Conservation (phyloP, 176 grass and related monocot species). For the Guadua angustifolia region DNA sequence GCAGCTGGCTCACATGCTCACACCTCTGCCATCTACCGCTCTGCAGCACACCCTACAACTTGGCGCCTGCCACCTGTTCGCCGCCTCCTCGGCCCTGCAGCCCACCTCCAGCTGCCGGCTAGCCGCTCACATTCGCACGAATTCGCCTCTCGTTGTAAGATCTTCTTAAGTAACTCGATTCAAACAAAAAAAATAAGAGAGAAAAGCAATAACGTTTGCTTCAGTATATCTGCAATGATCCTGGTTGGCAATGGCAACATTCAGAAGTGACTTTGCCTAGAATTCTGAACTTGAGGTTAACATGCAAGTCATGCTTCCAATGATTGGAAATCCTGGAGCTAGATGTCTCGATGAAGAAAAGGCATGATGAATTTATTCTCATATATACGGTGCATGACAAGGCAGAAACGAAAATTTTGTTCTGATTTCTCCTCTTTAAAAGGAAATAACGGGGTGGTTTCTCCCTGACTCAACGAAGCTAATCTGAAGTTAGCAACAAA, state of each 20-base stretch:
- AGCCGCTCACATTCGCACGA: too few species aligned
- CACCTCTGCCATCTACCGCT: too few species aligned
- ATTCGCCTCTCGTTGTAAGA: too few species aligned
- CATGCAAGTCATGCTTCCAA: conserved; percentile 30
- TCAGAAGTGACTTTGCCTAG: conserved; percentile 21
- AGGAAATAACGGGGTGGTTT: background rate
- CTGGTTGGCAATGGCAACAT: background rate
- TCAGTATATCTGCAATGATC: background rate
- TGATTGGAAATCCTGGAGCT: conserved; percentile 29
- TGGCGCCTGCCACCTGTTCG: too few species aligned
- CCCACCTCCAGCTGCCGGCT: too few species aligned
- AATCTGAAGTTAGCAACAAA: background rate
- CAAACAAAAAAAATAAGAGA: background rate
- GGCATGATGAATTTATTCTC: background rate
- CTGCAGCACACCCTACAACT: too few species aligned
- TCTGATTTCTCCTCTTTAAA: background rate
- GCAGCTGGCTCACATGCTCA: too few species aligned
- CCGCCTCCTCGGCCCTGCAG: too few species aligned
- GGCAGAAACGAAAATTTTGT: background rate
- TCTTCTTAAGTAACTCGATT: background rate
- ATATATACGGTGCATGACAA: background rate
- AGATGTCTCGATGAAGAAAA: background rate
- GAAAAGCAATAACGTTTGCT: background rate
- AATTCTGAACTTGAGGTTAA: conserved; percentile 31
- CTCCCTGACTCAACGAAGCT: background rate